A percentile compares a stretch with the other conserved stretches of the same genome.
Evolutionary conservation across 805 yeast genomes (phyloP).

Genomic region (Sugiyamaella smithiae): DNA sequence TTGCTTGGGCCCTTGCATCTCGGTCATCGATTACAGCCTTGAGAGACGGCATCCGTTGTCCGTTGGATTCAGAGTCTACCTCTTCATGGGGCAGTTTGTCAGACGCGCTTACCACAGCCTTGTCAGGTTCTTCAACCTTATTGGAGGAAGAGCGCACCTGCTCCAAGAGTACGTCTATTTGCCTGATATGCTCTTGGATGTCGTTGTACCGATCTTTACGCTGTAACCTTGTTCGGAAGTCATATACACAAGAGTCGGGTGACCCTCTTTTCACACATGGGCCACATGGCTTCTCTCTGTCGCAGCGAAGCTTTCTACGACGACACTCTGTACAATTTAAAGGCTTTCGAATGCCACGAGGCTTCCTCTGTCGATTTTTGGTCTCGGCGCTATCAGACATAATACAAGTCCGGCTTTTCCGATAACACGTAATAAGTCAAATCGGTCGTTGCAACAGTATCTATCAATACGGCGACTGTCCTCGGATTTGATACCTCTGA

Average conservation of each 20-base stretch:
- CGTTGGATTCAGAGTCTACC: neutral
- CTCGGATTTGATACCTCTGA: no score
- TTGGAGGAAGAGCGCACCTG: neutral
- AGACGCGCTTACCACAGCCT: neutral
- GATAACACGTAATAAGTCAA: neutral
- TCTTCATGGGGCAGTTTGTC: no score
- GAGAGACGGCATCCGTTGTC: neutral
- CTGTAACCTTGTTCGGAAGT: neutral
- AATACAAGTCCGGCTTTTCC: neutral
- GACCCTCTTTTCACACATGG: conserved; percentile 12
- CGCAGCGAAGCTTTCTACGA: conserved; percentile 12
- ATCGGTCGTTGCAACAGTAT: no score
- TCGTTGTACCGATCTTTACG: conserved; percentile 4
- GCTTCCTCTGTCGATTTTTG: conserved; percentile 8
- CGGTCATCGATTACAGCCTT: neutral
- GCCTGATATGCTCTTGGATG: conserved; percentile 6
- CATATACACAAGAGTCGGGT: conserved; percentile 1
- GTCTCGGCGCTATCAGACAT: neutral
- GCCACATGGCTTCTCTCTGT: conserved; percentile 9
- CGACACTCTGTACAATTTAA: conserved; percentile 15
- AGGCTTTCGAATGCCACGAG: conserved; percentile 16
- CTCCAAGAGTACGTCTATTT: conserved; percentile 3
- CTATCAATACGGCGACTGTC: no score
- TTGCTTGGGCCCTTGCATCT: neutral
- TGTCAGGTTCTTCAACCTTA: neutral